These are phyloP conservation scores for Nyssa sinensis DNA, from an alignment of 148 eudicot genomes.

Conservation along the genomic window DNA sequence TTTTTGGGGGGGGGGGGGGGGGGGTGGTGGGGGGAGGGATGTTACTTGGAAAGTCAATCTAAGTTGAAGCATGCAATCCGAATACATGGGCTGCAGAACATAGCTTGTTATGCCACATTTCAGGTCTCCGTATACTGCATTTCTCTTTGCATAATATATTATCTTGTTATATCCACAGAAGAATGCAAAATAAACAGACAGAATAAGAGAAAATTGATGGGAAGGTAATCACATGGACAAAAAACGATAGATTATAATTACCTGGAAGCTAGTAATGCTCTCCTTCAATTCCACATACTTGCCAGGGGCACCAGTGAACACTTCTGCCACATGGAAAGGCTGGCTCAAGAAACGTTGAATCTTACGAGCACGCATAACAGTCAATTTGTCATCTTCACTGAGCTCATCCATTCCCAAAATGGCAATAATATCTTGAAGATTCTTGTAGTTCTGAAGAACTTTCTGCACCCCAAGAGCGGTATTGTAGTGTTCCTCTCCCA, in stretches of 20 bases:
- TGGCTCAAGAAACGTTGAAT: conserved; percentile 91
- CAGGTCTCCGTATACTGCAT: neutral
- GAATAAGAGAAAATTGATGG: neutral
- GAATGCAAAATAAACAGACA: too few species aligned
- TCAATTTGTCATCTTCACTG: conserved; percentile 98
- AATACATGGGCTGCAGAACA: neutral
- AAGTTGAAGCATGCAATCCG: neutral
- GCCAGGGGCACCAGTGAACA: conserved; percentile 98
- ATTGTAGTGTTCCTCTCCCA: conserved; percentile 95
- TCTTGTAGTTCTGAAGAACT: conserved; percentile 96
- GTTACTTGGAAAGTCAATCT: neutral
- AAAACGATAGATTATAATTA: conserved; percentile 24
- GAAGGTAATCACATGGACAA: neutral
- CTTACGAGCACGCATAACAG: conserved; percentile 98
- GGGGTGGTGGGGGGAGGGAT: too few species aligned
- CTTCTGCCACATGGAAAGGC: conserved; percentile 99
- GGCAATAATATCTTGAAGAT: conserved; percentile 97
- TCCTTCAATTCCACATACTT: conserved; percentile 97
- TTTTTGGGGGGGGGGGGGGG: too few species aligned
- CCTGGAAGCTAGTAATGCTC: conserved; percentile 94
- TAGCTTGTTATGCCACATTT: too few species aligned
- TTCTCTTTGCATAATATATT: neutral
- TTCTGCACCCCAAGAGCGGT: conserved; percentile 98
- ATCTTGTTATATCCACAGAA: neutral
- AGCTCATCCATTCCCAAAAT: conserved; percentile 99